Conservation (phyloP, 768 basidiomycete genomes). For the Daedaleopsis sinensis region DNA sequence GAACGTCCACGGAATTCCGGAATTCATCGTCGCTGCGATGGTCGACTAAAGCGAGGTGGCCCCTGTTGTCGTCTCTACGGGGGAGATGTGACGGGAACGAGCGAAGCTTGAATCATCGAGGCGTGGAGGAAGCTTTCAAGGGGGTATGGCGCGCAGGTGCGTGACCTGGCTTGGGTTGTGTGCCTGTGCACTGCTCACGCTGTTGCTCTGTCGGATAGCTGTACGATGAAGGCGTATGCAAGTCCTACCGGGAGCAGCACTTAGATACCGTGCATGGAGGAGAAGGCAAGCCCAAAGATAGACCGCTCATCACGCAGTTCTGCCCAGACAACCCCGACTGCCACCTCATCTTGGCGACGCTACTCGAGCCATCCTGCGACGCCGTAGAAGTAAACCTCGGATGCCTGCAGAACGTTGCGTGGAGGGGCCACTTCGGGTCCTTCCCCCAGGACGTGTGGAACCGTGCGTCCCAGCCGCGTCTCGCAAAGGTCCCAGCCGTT, state of each 20-base stretch:
- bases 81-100: neutral
- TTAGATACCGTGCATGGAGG: slow-evolving; percentile 76
- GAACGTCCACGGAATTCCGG: slow-evolving; percentile 79
- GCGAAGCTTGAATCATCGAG: slow-evolving; percentile 42
- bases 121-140: slow-evolving; percentile 88
- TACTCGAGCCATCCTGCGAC: slow-evolving; percentile 81
- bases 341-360: slow-evolving; percentile 75
- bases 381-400: slow-evolving; percentile 94
- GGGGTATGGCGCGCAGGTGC: slow-evolving; percentile 79
- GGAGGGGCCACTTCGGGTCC: slow-evolving; percentile 82
- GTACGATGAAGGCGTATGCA: slow-evolving; percentile 56
- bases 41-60: slow-evolving; percentile 96
- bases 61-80: neutral
- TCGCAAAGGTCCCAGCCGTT: neutral
- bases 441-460: slow-evolving; percentile 97
- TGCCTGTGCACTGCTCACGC: neutral
- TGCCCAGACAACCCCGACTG: slow-evolving; percentile 87
- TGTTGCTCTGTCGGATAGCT: too few species aligned
- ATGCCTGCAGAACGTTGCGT: slow-evolving; percentile 95
- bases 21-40: slow-evolving; percentile 97
- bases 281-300: slow-evolving; percentile 79
- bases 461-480: slow-evolving; percentile 43
- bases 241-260: slow-evolving; percentile 58
- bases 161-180: slow-evolving; percentile 13
- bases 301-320: slow-evolving; percentile 91